phyloP scores from a whole-genome alignment of 257 asterid species.

The Nicotiana tabacum region DNA sequence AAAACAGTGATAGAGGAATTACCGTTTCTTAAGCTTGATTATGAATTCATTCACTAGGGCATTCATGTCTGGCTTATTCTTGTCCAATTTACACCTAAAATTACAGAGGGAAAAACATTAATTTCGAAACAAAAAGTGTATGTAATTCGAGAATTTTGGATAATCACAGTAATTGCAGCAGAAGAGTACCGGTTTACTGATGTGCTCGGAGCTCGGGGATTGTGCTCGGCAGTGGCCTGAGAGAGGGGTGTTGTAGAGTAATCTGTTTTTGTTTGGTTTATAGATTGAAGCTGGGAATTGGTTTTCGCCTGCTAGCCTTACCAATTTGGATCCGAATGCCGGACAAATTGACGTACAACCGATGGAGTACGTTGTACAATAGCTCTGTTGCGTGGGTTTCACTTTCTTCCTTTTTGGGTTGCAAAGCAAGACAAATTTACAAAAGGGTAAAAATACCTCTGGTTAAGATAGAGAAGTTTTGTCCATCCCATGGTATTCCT shows the following conservation, averaged over 20 bases:
- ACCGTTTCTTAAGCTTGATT: slow-evolving; percentile 83
- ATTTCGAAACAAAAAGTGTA: neutral
- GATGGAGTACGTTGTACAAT: neutral
- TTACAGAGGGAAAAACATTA: no score
- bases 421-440: neutral
- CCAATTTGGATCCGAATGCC: neutral
- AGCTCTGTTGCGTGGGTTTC: neutral
- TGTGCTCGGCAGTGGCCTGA: no score
- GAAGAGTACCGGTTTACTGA: neutral
- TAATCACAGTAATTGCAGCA: neutral
- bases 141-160: neutral
- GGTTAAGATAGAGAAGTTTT: no score
- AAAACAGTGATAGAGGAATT: neutral
- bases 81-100: neutral
- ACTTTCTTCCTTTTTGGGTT: neutral
- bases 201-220: neutral
- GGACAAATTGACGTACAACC: neutral
- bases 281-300: neutral
- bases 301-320: neutral
- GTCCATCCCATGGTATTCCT: no score
- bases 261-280: no score
- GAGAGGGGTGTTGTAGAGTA: neutral
- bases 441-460: no score
- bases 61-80: slow-evolving; percentile 63
- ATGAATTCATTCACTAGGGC: slow-evolving; percentile 72